Evolutionary conservation across 2,329 filamentous ascomycete genomes (phyloP), one percentile per base, ranked within the genome.

Genomic region (Xylariaceae sp.): DNA sequence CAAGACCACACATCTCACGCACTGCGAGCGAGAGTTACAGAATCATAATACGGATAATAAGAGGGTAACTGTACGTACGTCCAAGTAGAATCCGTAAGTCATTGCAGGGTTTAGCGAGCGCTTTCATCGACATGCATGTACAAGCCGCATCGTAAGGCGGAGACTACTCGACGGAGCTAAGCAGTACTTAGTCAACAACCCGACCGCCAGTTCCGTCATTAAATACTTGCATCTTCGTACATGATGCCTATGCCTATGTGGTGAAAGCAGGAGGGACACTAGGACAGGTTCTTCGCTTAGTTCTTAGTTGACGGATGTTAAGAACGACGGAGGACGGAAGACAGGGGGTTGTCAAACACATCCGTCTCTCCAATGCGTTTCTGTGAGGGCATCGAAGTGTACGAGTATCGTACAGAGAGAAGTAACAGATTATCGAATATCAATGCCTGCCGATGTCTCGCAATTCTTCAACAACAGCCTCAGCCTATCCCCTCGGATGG

Each of bases 111-210:
- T 54, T 51, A n/a, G 17, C 53, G 35, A 54, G 52, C 50, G 49
- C 15, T 61, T 61, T 50, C 39, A 61, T 56, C 55, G 45, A 56
- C 58, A 18, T 61, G 61, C 61, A 63, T 63, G 53, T 11, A 53
- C 61, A 51, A 58, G 50, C 39, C 13, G 45, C 11, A n/a, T 15
- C 45, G 47, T 9, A 61, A 52, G 58, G 53, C 55, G 50, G 35
- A 63, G 51, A 34, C 49, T 18, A 51, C 58, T 41, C 37, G 13
- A 41, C 37, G 9, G 37, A 41, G 13, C 37, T 41, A 41, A 13
- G 37, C 37, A 9, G 9, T 10, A 41, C 13, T 7, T 5, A 37
- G n/a, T 35, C 10, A 35, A 11, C 45, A 47, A 51, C 37, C 49
- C 18, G 53, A 35, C 55, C 61, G 58, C 61, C 37, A 23, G 49